A percentile compares a stretch with the other conserved stretches of the same genome.
These are phyloP conservation scores for Nepenthes alata DNA, from an alignment of 179 eudicot genomes.

Conservation along the genomic window DNA sequence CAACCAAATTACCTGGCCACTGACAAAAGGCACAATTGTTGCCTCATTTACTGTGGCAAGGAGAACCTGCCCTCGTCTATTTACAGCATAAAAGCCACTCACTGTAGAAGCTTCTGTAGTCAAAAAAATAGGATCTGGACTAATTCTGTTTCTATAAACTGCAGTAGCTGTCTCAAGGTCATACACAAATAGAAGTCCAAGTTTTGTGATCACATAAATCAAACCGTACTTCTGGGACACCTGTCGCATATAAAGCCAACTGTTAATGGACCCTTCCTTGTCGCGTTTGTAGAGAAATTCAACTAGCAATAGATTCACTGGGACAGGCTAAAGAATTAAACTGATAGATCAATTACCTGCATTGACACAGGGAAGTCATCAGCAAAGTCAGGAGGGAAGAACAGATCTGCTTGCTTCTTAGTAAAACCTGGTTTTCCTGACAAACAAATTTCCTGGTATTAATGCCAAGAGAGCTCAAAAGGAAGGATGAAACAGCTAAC, in stretches of 20 bases:
- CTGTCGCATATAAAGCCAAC: slow-evolving; percentile 19
- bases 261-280: not conserved
- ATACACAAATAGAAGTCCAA: slow-evolving; percentile 66
- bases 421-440: slow-evolving; percentile 72
- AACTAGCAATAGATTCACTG: not conserved
- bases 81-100: slow-evolving; percentile 65
- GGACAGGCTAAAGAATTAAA: not conserved
- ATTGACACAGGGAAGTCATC: slow-evolving; percentile 89
- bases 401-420: slow-evolving; percentile 83
- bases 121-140: slow-evolving; percentile 69
- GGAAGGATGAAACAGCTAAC: no score
- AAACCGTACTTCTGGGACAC: slow-evolving; percentile 59
- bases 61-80: slow-evolving; percentile 64
- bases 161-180: slow-evolving; percentile 70
- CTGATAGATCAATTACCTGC: slow-evolving; percentile 44
- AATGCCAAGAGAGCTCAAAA: not conserved
- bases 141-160: slow-evolving; percentile 61
- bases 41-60: slow-evolving; percentile 71
- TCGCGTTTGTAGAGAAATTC: not conserved
- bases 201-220: slow-evolving; percentile 65
- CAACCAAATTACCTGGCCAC: slow-evolving; percentile 43
- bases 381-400: slow-evolving; percentile 80
- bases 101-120: slow-evolving; percentile 70
- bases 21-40: slow-evolving; percentile 57
- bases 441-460: not conserved